phyloP scores from a whole-genome alignment of 495 filamentous ascomycete genomes.

The Aspergillus leporis region DNA sequence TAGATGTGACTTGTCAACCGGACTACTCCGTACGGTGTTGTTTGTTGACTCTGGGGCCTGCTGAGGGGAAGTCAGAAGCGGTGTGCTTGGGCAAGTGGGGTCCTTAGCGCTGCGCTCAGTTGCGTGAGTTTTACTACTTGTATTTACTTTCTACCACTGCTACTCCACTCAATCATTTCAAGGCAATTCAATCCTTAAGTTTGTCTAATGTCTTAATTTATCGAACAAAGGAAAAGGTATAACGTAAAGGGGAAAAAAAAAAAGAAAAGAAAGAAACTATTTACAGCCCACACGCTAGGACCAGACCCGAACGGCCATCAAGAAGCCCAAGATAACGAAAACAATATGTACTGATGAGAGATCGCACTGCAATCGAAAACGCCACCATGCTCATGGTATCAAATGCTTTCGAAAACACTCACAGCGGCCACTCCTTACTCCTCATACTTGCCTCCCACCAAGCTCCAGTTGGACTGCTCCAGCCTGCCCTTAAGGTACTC shows the following conservation, averaged over 20 bases:
- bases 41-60: neutral
- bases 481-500: slow-evolving; percentile 85
- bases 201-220: slow-evolving; percentile 10
- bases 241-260: slow-evolving; percentile 5
- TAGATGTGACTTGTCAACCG: slow-evolving; percentile 7
- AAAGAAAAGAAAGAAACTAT: slow-evolving; percentile 17
- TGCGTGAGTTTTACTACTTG: neutral
- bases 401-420: slow-evolving; percentile 30
- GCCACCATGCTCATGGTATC: slow-evolving; percentile 36
- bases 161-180: neutral
- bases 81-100: slow-evolving; percentile 3
- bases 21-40: neutral
- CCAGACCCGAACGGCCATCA: slow-evolving; percentile 10
- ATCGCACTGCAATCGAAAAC: slow-evolving; percentile 25
- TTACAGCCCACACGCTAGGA: slow-evolving; percentile 21
- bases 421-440: slow-evolving; percentile 55
- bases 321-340: slow-evolving; percentile 10
- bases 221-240: slow-evolving; percentile 13
- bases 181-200: neutral
- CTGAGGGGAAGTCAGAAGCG: slow-evolving; percentile 5
- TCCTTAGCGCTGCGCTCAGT: neutral
- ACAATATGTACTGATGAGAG: slow-evolving; percentile 19
- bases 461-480: slow-evolving; percentile 67
- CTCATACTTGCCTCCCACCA: slow-evolving; percentile 69
- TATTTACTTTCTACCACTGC: neutral